Conservation (phyloP, 2,329 filamentous ascomycete species). For the Cordyceps tenuipes region DNA sequence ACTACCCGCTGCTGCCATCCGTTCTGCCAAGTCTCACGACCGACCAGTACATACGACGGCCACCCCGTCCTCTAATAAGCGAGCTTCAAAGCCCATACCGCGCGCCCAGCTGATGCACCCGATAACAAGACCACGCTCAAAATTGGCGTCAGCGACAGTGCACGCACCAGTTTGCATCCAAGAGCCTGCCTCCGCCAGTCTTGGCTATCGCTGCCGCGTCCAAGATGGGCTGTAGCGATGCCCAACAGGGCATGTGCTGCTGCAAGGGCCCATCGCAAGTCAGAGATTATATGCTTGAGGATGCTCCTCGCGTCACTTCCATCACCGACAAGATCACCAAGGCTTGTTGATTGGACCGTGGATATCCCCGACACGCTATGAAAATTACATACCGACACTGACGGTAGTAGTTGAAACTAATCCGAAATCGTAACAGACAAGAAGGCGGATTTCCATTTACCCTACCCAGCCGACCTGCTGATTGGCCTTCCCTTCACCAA, state of each 20-base stretch:
- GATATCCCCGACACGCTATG: background rate
- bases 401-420: background rate
- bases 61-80: background rate
- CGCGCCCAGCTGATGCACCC: background rate
- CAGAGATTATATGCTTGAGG: slow-evolving; percentile 2
- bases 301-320: background rate
- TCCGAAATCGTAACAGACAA: background rate
- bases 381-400: background rate
- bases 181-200: background rate
- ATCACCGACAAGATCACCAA: background rate
- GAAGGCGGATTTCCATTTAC: background rate
- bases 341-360: background rate
- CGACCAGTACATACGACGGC: background rate
- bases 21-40: background rate
- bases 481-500: background rate
- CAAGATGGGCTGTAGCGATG: background rate
- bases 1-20: background rate
- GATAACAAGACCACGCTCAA: background rate
- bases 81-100: background rate
- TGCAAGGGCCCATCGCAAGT: background rate
- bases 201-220: slow-evolving; percentile 3
- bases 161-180: slow-evolving; percentile 5
- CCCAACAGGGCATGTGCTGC: slow-evolving; percentile 1
- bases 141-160: background rate
- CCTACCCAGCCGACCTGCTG: background rate